Evolutionary conservation across 768 basidiomycete genomes (phyloP), one percentile per base, ranked within the genome.

Genomic region (Myochromella boudieri): DNA sequence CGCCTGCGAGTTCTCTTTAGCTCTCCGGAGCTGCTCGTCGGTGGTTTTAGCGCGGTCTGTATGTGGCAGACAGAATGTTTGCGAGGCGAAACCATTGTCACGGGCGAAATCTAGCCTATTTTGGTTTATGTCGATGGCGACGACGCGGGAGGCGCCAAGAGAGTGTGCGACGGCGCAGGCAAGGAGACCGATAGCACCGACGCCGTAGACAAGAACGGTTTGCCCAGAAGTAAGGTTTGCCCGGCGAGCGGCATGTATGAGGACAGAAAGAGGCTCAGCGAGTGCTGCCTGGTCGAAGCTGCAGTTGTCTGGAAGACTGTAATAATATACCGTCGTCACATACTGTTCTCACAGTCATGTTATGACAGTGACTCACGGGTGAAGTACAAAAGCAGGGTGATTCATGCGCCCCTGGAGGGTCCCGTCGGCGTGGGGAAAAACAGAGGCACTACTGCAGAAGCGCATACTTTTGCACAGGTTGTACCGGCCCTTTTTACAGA

Each of bases 261-360:
- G 77, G 57, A 98, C 95, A 36, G 90, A 91, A 48, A 98, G 85
- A 20, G 95, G 95, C 64, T 98, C 95, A 7, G 94, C 92, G 49
- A 97, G 78, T 5, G 94, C 84, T 15, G 89, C 95, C 55, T 82
- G 78, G 53, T 92, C 87, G 59, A 83, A 91, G 28, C 85, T 75
- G 63, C 84, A 81, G 56, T 64, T 70, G 54, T 90, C 83, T 18
- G 94, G 91, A 18, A 97, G 71, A 18, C 89, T 91, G 56, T 25
- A 34, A 20, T n/a, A n/a, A n/a, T n/a, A n/a, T n/a, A n/a, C n/a
- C 14, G 33, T 34, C 33, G 14, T 6, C 6, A 14, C 14, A 6
- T 34, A 34, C 18, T n/a, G n/a, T 6, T n/a, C 5, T 34, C 14
- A n/a, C 9, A 8, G 29, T 31, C n/a, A 31, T 31, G 29, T n/a